Conservation (phyloP, 768 basidiomycete genomes). For the Pleurotus ostreatus region DNA sequence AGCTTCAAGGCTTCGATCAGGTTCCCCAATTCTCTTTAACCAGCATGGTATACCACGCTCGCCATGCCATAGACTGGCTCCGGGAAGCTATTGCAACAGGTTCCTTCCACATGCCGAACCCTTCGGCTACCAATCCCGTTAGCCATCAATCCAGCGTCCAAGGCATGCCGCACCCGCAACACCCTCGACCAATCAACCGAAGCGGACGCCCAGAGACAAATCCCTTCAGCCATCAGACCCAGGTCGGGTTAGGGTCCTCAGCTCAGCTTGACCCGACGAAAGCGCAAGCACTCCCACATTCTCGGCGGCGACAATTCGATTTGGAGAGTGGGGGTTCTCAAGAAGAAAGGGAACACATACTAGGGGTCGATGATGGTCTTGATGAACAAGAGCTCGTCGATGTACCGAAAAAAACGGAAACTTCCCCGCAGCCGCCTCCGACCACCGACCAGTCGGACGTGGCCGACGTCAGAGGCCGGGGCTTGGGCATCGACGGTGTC, state of each 20-base stretch:
- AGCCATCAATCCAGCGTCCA: conserved; percentile 7
- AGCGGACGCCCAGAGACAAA: conserved; percentile 7
- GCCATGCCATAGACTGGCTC: conserved; percentile 40
- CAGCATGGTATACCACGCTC: conserved; percentile 44
- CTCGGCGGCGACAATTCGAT: conserved; percentile 12
- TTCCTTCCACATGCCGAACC: conserved; percentile 15
- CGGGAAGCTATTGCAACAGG: conserved; percentile 27
- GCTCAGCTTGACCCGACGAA: conserved; percentile 11
- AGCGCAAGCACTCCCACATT: conserved; percentile 8
- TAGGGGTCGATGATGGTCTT: conserved; percentile 28
- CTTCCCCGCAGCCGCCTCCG: not conserved
- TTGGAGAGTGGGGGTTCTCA: conserved; percentile 15
- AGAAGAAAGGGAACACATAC: conserved; percentile 33
- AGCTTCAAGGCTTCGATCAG: conserved; percentile 67
- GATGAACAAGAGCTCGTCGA: conserved; percentile 11
- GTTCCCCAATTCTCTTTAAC: conserved; percentile 63
- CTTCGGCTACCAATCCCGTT: conserved; percentile 15
- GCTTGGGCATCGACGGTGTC: conserved; percentile 7
- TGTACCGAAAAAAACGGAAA: conserved; percentile 5
- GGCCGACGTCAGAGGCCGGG: not conserved
- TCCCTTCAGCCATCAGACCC: conserved; percentile 16
- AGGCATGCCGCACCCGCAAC: not conserved
- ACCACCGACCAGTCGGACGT: conserved; percentile 1
- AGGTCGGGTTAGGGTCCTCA: not conserved
- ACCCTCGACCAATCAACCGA: not conserved